A percentile compares a stretch with the other conserved stretches of the same genome.
Conservation (phyloP, 163 green algal species). For the Chlamydomonas reinhardtii region DNA sequence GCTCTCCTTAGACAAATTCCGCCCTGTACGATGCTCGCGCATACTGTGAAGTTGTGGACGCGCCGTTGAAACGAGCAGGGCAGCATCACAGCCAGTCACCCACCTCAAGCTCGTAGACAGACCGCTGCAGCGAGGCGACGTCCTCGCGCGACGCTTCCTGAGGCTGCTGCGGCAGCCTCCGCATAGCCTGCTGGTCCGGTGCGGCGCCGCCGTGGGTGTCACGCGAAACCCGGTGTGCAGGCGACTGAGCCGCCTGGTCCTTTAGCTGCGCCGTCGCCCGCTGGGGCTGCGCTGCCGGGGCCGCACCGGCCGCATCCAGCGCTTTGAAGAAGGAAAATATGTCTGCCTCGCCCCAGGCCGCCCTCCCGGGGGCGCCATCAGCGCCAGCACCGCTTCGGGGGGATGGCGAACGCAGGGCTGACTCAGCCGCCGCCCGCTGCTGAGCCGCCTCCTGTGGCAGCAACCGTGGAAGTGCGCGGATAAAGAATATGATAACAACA, state of each 20-base stretch:
- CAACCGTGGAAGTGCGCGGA: no score
- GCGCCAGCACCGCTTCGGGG: not conserved
- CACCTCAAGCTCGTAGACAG: no score
- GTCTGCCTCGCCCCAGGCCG: not conserved
- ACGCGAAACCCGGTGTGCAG: not conserved
- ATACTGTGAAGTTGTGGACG: no score
- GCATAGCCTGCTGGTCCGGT: not conserved
- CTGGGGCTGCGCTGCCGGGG: not conserved
- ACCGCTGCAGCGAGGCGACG: no score
- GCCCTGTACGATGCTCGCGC: no score
- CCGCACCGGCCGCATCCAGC: no score
- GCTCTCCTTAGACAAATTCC: no score
- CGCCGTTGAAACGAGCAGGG: no score
- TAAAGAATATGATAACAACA: no score
- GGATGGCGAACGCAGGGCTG: constrained; percentile 15
- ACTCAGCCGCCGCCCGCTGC: constrained; percentile 40
- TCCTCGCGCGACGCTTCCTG: not conserved
- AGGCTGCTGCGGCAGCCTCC: no score
- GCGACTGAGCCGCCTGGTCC: not conserved
- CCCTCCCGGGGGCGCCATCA: not conserved
- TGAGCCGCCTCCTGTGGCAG: constrained; percentile 33
- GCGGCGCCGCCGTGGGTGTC: not conserved
- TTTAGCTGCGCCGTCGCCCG: not conserved
- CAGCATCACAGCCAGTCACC: not conserved
- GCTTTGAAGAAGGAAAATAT: not conserved